Evolutionary conservation across 228 moss, liverwort and hornwort genomes (phyloP).

Genomic region (Sphagnum fallax): DNA sequence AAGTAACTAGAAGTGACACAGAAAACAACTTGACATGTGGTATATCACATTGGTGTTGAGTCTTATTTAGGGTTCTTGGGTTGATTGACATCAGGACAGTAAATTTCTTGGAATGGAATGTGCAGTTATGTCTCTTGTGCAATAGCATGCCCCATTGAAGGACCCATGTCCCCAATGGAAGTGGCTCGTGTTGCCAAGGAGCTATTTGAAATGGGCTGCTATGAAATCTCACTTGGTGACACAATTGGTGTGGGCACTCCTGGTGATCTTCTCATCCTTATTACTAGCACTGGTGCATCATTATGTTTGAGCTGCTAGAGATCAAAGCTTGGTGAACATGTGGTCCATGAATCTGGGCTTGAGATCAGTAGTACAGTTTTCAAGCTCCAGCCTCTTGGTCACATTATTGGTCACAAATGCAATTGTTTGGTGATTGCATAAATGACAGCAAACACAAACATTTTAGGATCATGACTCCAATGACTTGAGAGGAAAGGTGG

Average conservation of each 20-base stretch:
- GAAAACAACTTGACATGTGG: too few relatives aligned
- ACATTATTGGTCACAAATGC: too few relatives aligned
- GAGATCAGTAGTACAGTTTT: too few relatives aligned
- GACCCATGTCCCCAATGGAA: constrained; percentile 47
- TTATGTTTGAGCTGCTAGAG: neutral
- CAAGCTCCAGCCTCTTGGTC: too few relatives aligned
- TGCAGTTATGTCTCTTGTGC: constrained; percentile 92
- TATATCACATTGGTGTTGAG: too few relatives aligned
- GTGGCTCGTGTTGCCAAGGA: constrained; percentile 75
- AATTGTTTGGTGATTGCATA: too few relatives aligned
- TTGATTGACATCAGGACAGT: neutral
- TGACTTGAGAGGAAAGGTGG: too few relatives aligned
- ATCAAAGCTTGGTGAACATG: neutral
- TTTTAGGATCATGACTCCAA: too few relatives aligned
- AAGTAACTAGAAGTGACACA: too few relatives aligned
- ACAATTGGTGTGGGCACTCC: constrained; percentile 93
- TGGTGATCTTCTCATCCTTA: constrained; percentile 21
- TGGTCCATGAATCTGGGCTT: neutral
- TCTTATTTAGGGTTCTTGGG: neutral
- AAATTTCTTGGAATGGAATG: neutral
- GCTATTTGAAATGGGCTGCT: constrained; percentile 81
- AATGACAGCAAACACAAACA: too few relatives aligned
- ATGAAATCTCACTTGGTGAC: constrained; percentile 94
- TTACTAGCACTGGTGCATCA: neutral
- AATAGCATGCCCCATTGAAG: constrained; percentile 90